Conservation (phyloP, 768 basidiomycete species). For the Pisolithus orientalis region DNA sequence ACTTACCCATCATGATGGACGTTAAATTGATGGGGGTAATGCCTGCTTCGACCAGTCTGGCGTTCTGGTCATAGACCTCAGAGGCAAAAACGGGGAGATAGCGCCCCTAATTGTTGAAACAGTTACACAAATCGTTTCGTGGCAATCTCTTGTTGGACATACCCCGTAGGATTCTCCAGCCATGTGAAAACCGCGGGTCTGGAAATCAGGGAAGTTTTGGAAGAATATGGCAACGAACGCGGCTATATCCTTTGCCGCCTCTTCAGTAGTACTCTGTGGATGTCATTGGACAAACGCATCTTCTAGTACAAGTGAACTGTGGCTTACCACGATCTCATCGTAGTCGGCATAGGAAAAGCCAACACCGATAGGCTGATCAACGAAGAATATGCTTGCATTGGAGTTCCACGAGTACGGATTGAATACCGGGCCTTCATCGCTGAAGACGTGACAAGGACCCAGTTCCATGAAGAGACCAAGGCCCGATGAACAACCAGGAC, state of each 20-base stretch:
- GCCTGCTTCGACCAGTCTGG: constrained; percentile 34
- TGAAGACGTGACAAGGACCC: constrained; percentile 65
- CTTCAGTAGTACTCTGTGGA: constrained; percentile 51
- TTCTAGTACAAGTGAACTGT: constrained; percentile 1
- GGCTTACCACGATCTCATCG: constrained; percentile 33
- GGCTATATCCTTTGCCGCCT: constrained; percentile 65
- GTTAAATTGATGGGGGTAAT: constrained; percentile 44
- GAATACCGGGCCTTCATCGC: constrained; percentile 42
- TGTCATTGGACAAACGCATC: neutral
- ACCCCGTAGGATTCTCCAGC: constrained; percentile 54
- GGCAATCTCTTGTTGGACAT: constrained; percentile 8
- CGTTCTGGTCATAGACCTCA: constrained; percentile 44
- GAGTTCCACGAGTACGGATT: constrained; percentile 64
- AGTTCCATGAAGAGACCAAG: constrained; percentile 68
- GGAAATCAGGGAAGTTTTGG: constrained; percentile 65
- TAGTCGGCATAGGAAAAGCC: constrained; percentile 43
- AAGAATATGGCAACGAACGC: constrained; percentile 70
- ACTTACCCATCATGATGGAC: constrained; percentile 44
- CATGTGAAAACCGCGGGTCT: constrained; percentile 59
- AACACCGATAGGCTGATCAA: constrained; percentile 40
- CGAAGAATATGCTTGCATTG: constrained; percentile 47
- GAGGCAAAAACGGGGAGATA: constrained; percentile 48
- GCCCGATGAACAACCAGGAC: constrained; percentile 50
- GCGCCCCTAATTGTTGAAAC: constrained; percentile 32
- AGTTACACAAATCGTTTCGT: neutral